Percentiles rank a stretch among this genome's conserved stretches.
Conservation (phyloP, 768 basidiomycete genomes). For the Suillus plorans region DNA sequence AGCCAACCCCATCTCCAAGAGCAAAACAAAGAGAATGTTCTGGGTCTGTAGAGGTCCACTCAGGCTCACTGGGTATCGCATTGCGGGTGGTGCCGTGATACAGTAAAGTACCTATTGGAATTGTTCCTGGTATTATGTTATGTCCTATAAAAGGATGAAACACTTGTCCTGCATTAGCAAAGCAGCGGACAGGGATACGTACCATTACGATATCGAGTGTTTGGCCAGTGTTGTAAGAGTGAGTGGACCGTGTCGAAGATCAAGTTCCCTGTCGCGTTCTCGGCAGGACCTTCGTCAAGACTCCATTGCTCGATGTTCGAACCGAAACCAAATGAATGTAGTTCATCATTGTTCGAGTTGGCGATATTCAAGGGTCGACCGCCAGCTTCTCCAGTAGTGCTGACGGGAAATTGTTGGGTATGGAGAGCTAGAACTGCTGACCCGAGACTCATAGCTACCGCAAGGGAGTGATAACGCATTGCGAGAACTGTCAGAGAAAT, state of each 20-base stretch:
- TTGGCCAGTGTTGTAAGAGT: constrained; percentile 39
- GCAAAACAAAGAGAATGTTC: constrained; percentile 41
- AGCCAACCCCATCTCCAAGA: constrained; percentile 9
- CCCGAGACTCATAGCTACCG: background rate
- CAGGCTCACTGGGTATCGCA: constrained; percentile 25
- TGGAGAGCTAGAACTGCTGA: background rate
- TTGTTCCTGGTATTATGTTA: constrained; percentile 31
- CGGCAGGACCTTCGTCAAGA: constrained; percentile 18
- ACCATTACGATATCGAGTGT: constrained; percentile 37
- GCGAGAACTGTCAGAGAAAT: no score
- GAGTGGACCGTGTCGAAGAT: constrained; percentile 35
- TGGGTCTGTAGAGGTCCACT: constrained; percentile 36
- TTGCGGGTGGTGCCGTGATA: constrained; percentile 30
- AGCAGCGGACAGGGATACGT: background rate
- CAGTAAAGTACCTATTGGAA: constrained; percentile 36
- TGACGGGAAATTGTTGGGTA: background rate
- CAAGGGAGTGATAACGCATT: background rate
- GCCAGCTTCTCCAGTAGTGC: background rate
- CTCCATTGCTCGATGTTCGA: constrained; percentile 15
- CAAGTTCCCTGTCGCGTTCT: constrained; percentile 32
- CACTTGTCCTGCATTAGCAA: no score
- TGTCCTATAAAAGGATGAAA: constrained; percentile 20
- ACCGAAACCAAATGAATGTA: background rate
- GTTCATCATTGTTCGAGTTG: background rate
- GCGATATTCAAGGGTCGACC: background rate